Conservation (phyloP, 2,329 filamentous ascomycete genomes). For the Amauroascus verrucosus region DNA sequence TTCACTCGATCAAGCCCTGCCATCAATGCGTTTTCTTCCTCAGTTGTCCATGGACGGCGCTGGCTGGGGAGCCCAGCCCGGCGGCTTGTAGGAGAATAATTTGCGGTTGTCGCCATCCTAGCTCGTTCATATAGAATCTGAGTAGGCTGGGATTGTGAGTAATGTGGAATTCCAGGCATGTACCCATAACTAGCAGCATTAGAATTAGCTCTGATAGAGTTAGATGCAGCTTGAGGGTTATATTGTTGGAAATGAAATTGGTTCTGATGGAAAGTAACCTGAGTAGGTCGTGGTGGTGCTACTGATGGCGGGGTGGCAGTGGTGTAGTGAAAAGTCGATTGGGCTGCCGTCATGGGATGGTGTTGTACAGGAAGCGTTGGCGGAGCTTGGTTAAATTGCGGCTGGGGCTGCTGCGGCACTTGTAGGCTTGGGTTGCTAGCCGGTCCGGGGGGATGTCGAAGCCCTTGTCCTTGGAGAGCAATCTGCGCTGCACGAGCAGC, state of each 20-base stretch:
- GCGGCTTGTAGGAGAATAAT: slow-evolving; percentile 44
- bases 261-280: slow-evolving; percentile 32
- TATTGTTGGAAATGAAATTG: slow-evolving; percentile 37
- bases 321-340: slow-evolving; percentile 15
- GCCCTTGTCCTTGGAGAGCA: slow-evolving; percentile 36
- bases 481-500: slow-evolving; percentile 41
- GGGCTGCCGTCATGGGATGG: slow-evolving; percentile 10
- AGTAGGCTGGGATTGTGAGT: slow-evolving; percentile 42
- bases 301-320: slow-evolving; percentile 57
- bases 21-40: slow-evolving; percentile 86
- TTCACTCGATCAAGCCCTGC: slow-evolving; percentile 78
- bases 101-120: slow-evolving; percentile 45
- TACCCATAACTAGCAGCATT: slow-evolving; percentile 34
- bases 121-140: slow-evolving; percentile 50
- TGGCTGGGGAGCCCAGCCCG: slow-evolving; percentile 46
- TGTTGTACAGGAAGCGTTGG: slow-evolving; percentile 11
- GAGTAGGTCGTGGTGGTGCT: slow-evolving; percentile 63
- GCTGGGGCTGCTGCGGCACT: slow-evolving; percentile 26
- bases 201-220: slow-evolving; percentile 25
- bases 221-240: slow-evolving; percentile 25
- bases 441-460: slow-evolving; percentile 28
- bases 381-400: slow-evolving; percentile 14
- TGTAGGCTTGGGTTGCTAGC: slow-evolving; percentile 25
- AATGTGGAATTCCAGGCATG: slow-evolving; percentile 38
- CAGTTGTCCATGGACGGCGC: slow-evolving; percentile 73